Conservation (phyloP, 78 protist genomes). For the Dictyostelium firmibasis region DNA sequence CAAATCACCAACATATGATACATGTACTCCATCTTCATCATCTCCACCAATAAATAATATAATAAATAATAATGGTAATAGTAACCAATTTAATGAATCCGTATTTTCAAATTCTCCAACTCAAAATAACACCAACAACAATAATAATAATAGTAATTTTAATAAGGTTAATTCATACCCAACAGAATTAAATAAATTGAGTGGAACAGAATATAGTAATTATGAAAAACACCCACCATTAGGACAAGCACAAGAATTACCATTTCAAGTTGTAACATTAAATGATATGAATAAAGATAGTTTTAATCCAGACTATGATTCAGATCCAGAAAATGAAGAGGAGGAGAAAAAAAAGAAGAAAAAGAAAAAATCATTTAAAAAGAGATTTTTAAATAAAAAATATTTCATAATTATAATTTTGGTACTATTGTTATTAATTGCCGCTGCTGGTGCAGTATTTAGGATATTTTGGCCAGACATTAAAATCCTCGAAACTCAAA, state of each 20-base stretch:
- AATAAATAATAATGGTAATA: neutral
- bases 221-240: constrained; percentile 37
- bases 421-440: neutral
- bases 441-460: constrained; percentile 30
- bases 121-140: neutral
- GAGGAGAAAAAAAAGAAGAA: neutral
- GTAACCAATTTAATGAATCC: neutral
- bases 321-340: constrained; percentile 15
- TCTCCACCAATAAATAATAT: neutral
- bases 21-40: neutral
- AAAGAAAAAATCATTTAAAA: constrained; percentile 27
- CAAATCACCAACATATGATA: constrained; percentile 1
- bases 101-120: neutral
- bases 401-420: neutral
- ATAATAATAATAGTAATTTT: neutral
- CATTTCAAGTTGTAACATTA: constrained; percentile 6
- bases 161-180: constrained; percentile 2
- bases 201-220: neutral
- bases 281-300: constrained; percentile 5
- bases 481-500: neutral
- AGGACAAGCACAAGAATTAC: constrained; percentile 55
- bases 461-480: constrained; percentile 58
- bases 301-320: neutral
- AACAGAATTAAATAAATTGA: neutral
- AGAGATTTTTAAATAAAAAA: neutral